Conservation (phyloP, 768 basidiomycete species). For the Sistotremastrum suecicum region DNA sequence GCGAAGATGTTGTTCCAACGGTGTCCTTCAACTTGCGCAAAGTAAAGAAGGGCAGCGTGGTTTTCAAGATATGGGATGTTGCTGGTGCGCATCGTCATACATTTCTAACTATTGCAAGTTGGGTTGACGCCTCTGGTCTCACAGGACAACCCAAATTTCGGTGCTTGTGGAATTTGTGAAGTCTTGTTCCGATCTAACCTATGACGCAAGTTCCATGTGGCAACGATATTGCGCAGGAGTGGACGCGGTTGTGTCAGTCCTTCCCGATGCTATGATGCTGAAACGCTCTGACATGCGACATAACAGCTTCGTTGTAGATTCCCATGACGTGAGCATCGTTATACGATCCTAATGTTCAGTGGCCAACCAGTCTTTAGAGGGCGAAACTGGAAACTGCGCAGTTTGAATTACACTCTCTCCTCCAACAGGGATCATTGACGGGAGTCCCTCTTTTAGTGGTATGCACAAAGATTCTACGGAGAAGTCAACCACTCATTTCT, state of each 20-base stretch:
- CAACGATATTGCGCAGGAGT: conserved; percentile 88
- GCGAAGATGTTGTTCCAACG: conserved; percentile 92
- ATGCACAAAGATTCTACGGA: conserved; percentile 15
- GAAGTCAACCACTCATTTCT: background rate
- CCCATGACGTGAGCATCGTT: conserved; percentile 52
- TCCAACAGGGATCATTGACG: conserved; percentile 46
- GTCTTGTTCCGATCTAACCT: no score
- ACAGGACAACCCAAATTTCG: conserved; percentile 85
- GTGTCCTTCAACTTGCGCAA: conserved; percentile 88
- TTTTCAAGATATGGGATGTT: conserved; percentile 91
- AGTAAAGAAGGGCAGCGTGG: conserved; percentile 79
- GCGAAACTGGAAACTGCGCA: conserved; percentile 74
- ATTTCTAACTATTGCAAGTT: background rate
- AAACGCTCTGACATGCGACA: background rate
- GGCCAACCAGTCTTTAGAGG: conserved; percentile 27
- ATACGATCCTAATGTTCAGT: background rate
- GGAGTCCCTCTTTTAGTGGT: conserved; percentile 79
- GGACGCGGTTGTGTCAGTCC: conserved; percentile 75
- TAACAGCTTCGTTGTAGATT: conserved; percentile 82
- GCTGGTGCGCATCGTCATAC: conserved; percentile 42
- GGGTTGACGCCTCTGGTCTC: background rate
- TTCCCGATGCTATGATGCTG: background rate
- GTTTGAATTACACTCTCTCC: conserved; percentile 72
- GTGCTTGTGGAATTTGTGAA: background rate
- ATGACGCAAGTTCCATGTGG: conserved; percentile 54